These are phyloP conservation scores for Podospora bellae-mahoneyi DNA, from an alignment of 495 filamentous ascomycete genomes.

Conservation along the genomic window DNA sequence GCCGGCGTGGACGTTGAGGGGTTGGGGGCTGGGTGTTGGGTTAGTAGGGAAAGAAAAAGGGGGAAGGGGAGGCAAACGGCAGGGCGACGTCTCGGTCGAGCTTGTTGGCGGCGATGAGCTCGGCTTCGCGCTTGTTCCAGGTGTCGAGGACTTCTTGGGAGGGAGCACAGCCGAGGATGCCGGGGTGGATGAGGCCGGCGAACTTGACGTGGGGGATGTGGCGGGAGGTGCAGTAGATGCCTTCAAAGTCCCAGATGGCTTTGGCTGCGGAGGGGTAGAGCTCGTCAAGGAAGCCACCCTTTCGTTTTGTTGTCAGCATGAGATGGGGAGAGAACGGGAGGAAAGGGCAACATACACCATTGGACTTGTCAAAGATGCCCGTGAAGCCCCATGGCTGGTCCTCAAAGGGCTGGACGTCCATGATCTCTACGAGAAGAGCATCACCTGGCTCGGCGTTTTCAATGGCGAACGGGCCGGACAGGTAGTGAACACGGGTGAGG, in stretches of 20 bases:
- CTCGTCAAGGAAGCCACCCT: conserved; percentile 86
- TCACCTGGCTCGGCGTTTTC: conserved; percentile 85
- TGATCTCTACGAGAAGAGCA: conserved; percentile 85
- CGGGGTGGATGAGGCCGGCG: conserved; percentile 89
- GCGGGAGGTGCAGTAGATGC: conserved; percentile 85
- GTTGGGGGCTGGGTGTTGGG: conserved; percentile 50
- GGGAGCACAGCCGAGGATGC: conserved; percentile 89
- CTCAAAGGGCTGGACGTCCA: conserved; percentile 89
- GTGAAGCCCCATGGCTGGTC: conserved; percentile 91
- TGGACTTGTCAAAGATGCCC: conserved; percentile 75
- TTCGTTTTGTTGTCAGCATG: not conserved
- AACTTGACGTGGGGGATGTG: conserved; percentile 90
- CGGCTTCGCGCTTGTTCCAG: conserved; percentile 79
- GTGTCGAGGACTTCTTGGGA: conserved; percentile 60
- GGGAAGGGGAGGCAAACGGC: conserved; percentile 36
- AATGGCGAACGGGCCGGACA: conserved; percentile 88
- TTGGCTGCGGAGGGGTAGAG: conserved; percentile 85
- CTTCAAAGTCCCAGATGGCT: conserved; percentile 97
- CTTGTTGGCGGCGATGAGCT: conserved; percentile 67
- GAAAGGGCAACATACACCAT: conserved; percentile 50
- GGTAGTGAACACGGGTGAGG: conserved; percentile 78
- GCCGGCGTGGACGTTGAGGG: conserved; percentile 69
- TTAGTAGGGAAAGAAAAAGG: not conserved
- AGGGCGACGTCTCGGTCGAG: conserved; percentile 73
- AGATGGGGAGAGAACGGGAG: not conserved